Conservation (phyloP, 2,329 filamentous ascomycete species). For the Curvularia sp. region DNA sequence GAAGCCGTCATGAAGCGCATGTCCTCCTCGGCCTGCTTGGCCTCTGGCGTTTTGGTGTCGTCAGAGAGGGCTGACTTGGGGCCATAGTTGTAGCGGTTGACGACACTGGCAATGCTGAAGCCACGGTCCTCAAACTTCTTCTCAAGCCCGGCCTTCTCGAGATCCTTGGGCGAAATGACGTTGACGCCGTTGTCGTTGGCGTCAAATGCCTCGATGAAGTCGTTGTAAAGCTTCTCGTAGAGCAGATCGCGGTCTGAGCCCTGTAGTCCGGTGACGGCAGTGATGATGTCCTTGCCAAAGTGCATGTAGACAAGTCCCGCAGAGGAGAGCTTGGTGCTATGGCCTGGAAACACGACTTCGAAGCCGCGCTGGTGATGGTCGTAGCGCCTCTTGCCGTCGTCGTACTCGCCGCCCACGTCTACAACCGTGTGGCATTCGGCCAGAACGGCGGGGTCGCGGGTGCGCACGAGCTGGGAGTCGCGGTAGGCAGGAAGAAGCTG, state of each 20-base stretch:
- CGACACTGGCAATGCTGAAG: conserved; percentile 84
- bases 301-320: conserved; percentile 96
- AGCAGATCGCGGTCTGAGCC: conserved; percentile 75
- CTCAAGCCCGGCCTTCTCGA: conserved; percentile 74
- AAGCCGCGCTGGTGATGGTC: conserved; percentile 98
- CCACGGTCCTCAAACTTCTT: conserved; percentile 85
- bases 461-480: conserved; percentile 78
- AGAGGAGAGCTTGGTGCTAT: conserved; percentile 87
- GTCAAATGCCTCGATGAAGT: conserved; percentile 94
- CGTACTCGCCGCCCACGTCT: conserved; percentile 96
- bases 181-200: conserved; percentile 97
- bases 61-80: conserved; percentile 55
- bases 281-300: conserved; percentile 86
- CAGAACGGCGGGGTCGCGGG: conserved; percentile 81
- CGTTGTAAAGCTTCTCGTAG: conserved; percentile 88
- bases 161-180: conserved; percentile 74
- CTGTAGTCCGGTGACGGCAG: conserved; percentile 67
- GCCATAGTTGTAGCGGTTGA: conserved; percentile 82
- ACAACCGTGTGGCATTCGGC: conserved; percentile 91
- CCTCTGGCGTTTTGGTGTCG: conserved; percentile 46
- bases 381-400: conserved; percentile 77
- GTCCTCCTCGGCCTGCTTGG: conserved; percentile 76
- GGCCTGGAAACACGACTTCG: conserved; percentile 80
- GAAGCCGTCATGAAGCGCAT: conserved; percentile 79
- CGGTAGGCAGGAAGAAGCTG: conserved; percentile 84